Conservation (phyloP, 2,329 filamentous ascomycete species). For the Colletotrichum echinochloae region DNA sequence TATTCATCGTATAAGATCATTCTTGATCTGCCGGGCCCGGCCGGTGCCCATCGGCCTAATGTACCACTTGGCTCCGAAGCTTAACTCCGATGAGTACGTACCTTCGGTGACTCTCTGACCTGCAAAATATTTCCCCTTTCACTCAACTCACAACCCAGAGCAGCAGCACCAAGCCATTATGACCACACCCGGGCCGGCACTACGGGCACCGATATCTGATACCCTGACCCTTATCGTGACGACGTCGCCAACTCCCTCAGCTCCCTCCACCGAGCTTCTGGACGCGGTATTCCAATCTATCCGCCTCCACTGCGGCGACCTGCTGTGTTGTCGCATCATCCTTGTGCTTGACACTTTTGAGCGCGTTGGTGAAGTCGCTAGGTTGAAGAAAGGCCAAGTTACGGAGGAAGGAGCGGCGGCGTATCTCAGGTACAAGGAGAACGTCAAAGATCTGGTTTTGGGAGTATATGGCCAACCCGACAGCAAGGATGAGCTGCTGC, state of each 20-base stretch:
- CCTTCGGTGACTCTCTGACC: neutral
- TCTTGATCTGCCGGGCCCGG: neutral
- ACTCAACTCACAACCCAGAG: conserved; percentile 8
- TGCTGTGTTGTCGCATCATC: conserved; percentile 59
- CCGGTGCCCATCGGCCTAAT: neutral
- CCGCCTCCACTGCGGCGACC: conserved; percentile 52
- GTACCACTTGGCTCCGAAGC: conserved; percentile 9
- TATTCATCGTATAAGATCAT: neutral
- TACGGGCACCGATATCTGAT: conserved; percentile 19
- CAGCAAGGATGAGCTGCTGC: neutral
- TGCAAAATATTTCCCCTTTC: conserved; percentile 10
- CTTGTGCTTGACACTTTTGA: conserved; percentile 67
- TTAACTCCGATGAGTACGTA: conserved; percentile 26
- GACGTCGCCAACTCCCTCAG: conserved; percentile 67
- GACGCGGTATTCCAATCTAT: conserved; percentile 60
- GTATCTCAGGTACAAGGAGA: conserved; percentile 60
- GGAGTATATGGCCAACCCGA: conserved; percentile 43
- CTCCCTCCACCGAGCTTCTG: conserved; percentile 65
- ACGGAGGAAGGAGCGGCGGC: conserved; percentile 57
- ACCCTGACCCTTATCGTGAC: conserved; percentile 62
- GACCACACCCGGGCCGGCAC: neutral
- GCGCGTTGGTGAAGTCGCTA: conserved; percentile 55
- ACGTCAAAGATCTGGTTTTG: conserved; percentile 58
- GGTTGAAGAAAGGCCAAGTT: conserved; percentile 66
- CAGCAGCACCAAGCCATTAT: conserved; percentile 14